These are phyloP conservation scores for Hypoxylon sp. DNA, from an alignment of 2,329 filamentous ascomycete species.

Conservation along the genomic window DNA sequence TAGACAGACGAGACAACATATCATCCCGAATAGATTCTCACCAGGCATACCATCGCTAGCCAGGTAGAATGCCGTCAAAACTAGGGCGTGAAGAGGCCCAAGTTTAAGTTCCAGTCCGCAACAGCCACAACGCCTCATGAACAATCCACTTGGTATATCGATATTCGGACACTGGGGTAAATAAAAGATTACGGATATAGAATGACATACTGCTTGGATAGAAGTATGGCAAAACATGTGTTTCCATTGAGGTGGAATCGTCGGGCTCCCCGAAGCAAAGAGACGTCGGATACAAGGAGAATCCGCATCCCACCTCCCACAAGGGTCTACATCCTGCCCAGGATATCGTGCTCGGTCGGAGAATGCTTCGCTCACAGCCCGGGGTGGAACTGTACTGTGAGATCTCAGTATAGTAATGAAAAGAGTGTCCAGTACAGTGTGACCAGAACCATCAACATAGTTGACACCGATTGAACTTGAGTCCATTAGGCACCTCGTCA, in stretches of 20 bases:
- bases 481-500: not conserved
- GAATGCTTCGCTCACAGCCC: slow-evolving; percentile 51
- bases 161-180: slow-evolving; percentile 17
- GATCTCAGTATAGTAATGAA: slow-evolving; percentile 57
- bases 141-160: slow-evolving; percentile 43
- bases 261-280: slow-evolving; percentile 46
- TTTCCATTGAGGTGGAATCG: slow-evolving; percentile 58
- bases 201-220: slow-evolving; percentile 57
- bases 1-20: slow-evolving; percentile 56
- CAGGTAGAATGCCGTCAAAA: slow-evolving; percentile 55
- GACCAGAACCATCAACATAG: slow-evolving; percentile 51
- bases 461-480: slow-evolving; percentile 27
- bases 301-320: slow-evolving; percentile 61
- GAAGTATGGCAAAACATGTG: slow-evolving; percentile 63
- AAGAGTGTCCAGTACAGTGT: slow-evolving; percentile 59
- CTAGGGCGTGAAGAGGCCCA: slow-evolving; percentile 57
- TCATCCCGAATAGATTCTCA: slow-evolving; percentile 58
- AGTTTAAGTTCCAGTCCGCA: slow-evolving; percentile 55
- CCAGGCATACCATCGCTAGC: slow-evolving; percentile 51
- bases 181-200: slow-evolving; percentile 50
- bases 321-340: slow-evolving; percentile 60
- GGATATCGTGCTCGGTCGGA: slow-evolving; percentile 49
- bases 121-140: slow-evolving; percentile 44
- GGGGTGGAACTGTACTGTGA: slow-evolving; percentile 53
- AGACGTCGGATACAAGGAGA: slow-evolving; percentile 55